A percentile compares a stretch with the other conserved stretches of the same genome.
These are phyloP conservation scores for Isabelozyma gotoi DNA, from an alignment of 805 yeast species.

Conservation along the genomic window DNA sequence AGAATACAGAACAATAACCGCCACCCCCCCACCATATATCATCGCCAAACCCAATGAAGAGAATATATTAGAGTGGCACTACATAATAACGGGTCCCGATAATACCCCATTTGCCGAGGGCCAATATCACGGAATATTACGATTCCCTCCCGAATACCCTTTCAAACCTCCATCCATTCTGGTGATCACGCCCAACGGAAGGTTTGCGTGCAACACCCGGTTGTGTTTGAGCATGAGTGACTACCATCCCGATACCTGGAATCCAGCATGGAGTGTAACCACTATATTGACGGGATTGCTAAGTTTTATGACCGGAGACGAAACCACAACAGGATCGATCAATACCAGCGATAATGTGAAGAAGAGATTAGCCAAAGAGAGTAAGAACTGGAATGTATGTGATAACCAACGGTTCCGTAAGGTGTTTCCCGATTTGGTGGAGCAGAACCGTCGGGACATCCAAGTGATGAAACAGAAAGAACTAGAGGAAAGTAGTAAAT, in stretches of 20 bases:
- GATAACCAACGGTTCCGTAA: conserved; percentile 56
- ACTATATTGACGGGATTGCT: conserved; percentile 84
- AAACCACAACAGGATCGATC: conserved; percentile 81
- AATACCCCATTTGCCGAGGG: conserved; percentile 85
- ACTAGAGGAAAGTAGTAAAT: conserved; percentile 4
- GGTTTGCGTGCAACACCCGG: conserved; percentile 78
- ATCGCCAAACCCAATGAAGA: conserved; percentile 83
- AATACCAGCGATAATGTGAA: conserved; percentile 60
- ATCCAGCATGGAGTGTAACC: conserved; percentile 93
- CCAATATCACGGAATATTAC: conserved; percentile 84
- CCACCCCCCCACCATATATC: conserved; percentile 82
- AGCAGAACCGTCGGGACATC: conserved; percentile 37
- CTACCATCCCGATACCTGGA: conserved; percentile 93
- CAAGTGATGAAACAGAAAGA: conserved; percentile 12
- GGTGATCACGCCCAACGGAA: conserved; percentile 87
- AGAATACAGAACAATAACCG: conserved; percentile 76
- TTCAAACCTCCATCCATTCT: conserved; percentile 89
- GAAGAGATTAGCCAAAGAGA: conserved; percentile 54
- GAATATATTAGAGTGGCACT: conserved; percentile 92
- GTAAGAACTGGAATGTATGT: conserved; percentile 58
- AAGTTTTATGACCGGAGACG: conserved; percentile 90
- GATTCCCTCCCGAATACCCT: conserved; percentile 84
- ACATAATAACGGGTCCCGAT: conserved; percentile 88
- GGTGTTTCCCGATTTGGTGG: conserved; percentile 70
- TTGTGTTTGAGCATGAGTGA: conserved; percentile 92